Evolutionary conservation across 2,329 filamentous ascomycete genomes (phyloP).

Genomic region (Coniella vitis): DNA sequence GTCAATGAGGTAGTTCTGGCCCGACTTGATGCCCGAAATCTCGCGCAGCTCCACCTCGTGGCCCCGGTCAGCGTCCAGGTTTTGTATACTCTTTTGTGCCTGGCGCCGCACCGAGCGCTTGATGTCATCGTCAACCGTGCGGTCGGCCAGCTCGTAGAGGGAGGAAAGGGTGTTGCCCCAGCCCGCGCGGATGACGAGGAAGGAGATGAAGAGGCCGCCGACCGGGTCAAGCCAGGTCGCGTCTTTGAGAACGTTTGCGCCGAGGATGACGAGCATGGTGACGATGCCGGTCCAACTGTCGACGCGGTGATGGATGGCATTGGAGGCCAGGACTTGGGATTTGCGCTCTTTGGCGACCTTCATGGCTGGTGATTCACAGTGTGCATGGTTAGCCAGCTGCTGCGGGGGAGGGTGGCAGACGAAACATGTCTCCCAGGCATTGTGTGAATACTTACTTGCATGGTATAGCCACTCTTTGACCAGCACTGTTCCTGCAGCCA

Average conservation of each 20-base stretch:
- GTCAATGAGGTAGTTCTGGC: constrained; percentile 93
- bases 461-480: constrained; percentile 97
- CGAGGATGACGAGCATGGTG: constrained; percentile 80
- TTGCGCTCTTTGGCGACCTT: constrained; percentile 92
- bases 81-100: constrained; percentile 50
- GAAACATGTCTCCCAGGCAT: too few species aligned
- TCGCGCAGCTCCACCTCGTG: constrained; percentile 64
- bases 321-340: constrained; percentile 91
- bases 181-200: constrained; percentile 89
- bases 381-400: too few species aligned
- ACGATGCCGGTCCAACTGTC: constrained; percentile 95
- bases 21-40: constrained; percentile 86
- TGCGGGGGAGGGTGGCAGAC: too few species aligned
- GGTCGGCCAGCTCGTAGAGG: constrained; percentile 84
- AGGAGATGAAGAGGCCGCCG: constrained; percentile 83
- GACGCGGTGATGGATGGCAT: constrained; percentile 92
- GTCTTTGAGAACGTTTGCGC: constrained; percentile 77
- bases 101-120: constrained; percentile 64
- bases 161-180: constrained; percentile 77
- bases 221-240: constrained; percentile 93
- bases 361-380: constrained; percentile 56
- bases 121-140: constrained; percentile 79
- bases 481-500: constrained; percentile 81
- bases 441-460: constrained; percentile 63
- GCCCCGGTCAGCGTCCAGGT: constrained; percentile 33